A percentile compares a stretch with the other conserved stretches of the same genome.
Evolutionary conservation across 768 basidiomycete genomes (phyloP).

Genomic region (Pisolithus albus): DNA sequence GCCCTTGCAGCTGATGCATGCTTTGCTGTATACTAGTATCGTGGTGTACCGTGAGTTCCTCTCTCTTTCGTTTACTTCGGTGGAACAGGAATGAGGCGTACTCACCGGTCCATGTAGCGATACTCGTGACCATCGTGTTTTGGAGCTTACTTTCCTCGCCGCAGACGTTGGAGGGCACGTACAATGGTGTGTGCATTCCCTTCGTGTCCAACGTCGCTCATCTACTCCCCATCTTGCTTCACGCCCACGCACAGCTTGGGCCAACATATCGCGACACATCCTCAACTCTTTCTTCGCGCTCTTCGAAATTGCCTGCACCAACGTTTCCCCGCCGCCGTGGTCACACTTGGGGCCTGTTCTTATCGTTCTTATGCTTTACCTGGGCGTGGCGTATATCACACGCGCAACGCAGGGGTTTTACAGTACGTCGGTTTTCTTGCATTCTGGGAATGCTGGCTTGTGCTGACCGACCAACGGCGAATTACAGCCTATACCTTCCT

Average conservation of each 20-base stretch:
- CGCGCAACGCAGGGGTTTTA: constrained; percentile 56
- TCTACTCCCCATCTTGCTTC: too few relatives aligned
- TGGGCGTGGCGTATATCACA: constrained; percentile 66
- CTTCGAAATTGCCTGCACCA: constrained; percentile 52
- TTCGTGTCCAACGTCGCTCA: not conserved
- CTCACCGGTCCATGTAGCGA: constrained; percentile 33
- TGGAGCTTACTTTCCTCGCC: constrained; percentile 49
- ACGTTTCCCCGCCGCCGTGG: constrained; percentile 49
- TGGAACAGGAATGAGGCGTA: not conserved
- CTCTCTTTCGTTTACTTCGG: not conserved
- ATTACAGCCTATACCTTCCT: constrained; percentile 60
- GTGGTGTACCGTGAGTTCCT: constrained; percentile 48
- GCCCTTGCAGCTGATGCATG: constrained; percentile 49
- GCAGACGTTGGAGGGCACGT: constrained; percentile 34
- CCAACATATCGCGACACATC: constrained; percentile 52
- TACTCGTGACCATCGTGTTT: constrained; percentile 57
- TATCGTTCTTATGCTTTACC: constrained; percentile 46
- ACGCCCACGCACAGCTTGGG: constrained; percentile 38
- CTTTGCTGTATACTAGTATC: constrained; percentile 45
- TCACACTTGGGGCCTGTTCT: constrained; percentile 39
- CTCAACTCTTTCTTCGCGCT: constrained; percentile 53
- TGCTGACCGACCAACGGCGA: not conserved
- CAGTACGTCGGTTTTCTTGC: constrained; percentile 34
- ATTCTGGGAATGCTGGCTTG: too few relatives aligned
- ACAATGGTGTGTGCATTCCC: constrained; percentile 29